A percentile compares a stretch with the other conserved stretches of the same genome.
phyloP scores from a whole-genome alignment of 2,329 filamentous ascomycete species.

The Pyrenochaeta sp. region DNA sequence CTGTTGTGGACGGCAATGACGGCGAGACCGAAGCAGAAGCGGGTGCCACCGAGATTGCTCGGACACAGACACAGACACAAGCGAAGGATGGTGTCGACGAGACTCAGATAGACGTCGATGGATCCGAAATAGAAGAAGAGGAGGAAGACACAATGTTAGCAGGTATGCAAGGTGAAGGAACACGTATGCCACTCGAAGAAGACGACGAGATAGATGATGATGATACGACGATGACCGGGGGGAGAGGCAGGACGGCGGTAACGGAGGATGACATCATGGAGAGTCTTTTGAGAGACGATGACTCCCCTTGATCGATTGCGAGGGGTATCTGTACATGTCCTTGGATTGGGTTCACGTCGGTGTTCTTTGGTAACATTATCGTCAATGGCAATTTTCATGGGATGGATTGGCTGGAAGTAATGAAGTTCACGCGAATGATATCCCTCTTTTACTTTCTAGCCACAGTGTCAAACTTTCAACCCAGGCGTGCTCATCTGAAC shows the following conservation, averaged over 20 bases:
- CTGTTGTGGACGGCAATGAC: conserved; percentile 14
- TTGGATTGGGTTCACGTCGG: background rate
- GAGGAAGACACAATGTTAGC: conserved; percentile 46
- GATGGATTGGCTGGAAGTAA: background rate
- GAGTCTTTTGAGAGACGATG: conserved; percentile 28
- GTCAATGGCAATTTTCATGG: background rate
- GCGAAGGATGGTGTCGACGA: background rate
- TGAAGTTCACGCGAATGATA: background rate
- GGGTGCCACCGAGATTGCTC: conserved; percentile 25
- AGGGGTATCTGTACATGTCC: background rate
- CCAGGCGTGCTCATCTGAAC: background rate
- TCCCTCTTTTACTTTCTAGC: background rate
- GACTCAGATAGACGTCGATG: conserved; percentile 15
- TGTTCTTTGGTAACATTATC: background rate
- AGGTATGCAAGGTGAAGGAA: conserved; percentile 46
- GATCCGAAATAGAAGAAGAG: conserved; percentile 27
- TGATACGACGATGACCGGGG: conserved; percentile 18
- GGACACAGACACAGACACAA: conserved; percentile 26
- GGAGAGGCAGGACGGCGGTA: conserved; percentile 18
- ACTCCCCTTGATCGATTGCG: background rate
- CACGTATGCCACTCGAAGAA: conserved; percentile 43
- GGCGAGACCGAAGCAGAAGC: conserved; percentile 11
- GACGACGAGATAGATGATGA: conserved; percentile 35
- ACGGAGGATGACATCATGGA: conserved; percentile 48
- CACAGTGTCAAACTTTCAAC: background rate